Conservation (phyloP, 2,329 filamentous ascomycete species). For the Graphiopsis chlorocephala region DNA sequence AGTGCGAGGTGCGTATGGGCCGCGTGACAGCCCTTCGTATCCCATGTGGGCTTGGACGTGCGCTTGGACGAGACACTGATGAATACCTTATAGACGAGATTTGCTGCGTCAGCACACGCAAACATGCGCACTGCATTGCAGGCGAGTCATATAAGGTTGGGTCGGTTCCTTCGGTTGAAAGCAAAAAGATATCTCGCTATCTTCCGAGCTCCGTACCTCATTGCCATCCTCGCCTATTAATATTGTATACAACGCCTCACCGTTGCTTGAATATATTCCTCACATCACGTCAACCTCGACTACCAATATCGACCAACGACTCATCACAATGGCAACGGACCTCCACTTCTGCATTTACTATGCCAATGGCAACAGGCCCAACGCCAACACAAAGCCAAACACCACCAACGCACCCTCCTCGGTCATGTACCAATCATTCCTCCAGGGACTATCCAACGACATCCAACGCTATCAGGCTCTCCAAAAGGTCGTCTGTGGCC, state of each 20-base stretch:
- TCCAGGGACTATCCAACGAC: constrained; percentile 28
- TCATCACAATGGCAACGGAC: constrained; percentile 18
- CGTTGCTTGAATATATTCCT: not conserved
- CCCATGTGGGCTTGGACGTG: constrained; percentile 2
- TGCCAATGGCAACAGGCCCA: not conserved
- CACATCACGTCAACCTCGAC: not conserved
- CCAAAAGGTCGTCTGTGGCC: constrained; percentile 9
- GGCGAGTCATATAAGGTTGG: constrained; percentile 7
- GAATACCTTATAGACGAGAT: constrained; percentile 15
- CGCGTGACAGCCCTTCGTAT: constrained; percentile 11
- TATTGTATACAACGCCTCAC: not conserved
- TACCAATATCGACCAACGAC: constrained; percentile 1
- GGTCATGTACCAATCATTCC: constrained; percentile 27
- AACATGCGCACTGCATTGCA: not conserved
- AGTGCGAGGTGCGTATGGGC: constrained; percentile 3
- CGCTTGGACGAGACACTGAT: constrained; percentile 14
- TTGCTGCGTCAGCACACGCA: constrained; percentile 10
- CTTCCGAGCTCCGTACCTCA: not conserved
- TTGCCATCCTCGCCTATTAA: not conserved
- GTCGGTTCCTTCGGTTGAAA: not conserved
- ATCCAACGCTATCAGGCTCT: constrained; percentile 23
- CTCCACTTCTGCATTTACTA: constrained; percentile 14
- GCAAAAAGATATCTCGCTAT: not conserved
- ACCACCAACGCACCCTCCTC: not conserved
- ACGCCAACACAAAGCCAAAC: not conserved